Evolutionary conservation across 371 early-diverging fungal species (phyloP).

Genomic region (Aphelidium insulamus): DNA sequence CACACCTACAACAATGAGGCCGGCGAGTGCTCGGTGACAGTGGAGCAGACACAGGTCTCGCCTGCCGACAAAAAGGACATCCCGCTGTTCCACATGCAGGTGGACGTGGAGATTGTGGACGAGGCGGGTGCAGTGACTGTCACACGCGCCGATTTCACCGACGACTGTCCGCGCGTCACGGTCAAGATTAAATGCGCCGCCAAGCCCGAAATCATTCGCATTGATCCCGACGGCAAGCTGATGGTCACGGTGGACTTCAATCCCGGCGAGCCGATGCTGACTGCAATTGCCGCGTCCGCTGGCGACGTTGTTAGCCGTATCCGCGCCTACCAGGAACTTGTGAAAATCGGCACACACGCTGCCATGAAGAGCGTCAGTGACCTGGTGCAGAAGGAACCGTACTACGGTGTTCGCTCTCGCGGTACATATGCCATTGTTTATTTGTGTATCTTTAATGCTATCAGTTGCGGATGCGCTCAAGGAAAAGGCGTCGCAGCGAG

Average conservation of each 20-base stretch:
- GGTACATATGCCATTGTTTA: constrained; percentile 3
- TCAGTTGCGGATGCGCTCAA: constrained; percentile 13
- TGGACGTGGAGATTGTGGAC: constrained; percentile 21
- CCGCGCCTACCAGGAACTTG: constrained; percentile 18
- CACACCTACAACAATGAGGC: constrained; percentile 11
- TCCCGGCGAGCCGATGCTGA: constrained; percentile 19
- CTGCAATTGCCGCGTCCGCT: constrained; percentile 12
- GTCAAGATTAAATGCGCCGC: constrained; percentile 1
- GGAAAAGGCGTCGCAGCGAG: constrained; percentile 11
- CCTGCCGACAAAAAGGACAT: constrained; percentile 11
- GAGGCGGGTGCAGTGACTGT: constrained; percentile 7
- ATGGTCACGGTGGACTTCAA: constrained; percentile 18
- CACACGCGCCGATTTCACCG: constrained; percentile 10
- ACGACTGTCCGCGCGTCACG: background rate
- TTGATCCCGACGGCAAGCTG: constrained; percentile 25
- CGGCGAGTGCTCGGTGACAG: constrained; percentile 9
- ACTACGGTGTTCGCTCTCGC: constrained; percentile 17
- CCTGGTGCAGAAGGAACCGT: constrained; percentile 13
- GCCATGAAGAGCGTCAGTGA: constrained; percentile 15
- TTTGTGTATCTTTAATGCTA: background rate
- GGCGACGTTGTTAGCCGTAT: constrained; percentile 12
- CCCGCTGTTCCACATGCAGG: constrained; percentile 19
- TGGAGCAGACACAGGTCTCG: constrained; percentile 28
- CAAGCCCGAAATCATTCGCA: constrained; percentile 12
- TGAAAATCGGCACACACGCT: constrained; percentile 12